Evolutionary conservation across 2,329 filamentous ascomycete species (phyloP).

Genomic region (Fusarium sulawesiense): DNA sequence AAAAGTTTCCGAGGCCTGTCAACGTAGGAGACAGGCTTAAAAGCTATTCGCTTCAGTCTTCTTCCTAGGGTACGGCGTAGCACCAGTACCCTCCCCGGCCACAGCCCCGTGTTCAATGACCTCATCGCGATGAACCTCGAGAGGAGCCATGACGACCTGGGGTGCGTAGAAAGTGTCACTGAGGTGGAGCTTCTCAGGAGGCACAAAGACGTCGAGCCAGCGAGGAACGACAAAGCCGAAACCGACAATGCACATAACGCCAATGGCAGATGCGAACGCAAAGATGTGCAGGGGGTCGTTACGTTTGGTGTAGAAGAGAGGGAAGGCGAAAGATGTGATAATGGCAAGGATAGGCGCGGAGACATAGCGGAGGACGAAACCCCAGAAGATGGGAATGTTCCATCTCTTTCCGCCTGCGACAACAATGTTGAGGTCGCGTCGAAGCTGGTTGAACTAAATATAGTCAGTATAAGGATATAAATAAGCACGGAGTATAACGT

Average conservation of each 20-base stretch:
- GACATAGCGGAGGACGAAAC: background rate
- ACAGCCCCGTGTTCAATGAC: background rate
- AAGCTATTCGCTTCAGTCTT: background rate
- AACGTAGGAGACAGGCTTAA: background rate
- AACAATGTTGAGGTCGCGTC: background rate
- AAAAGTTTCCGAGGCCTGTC: background rate
- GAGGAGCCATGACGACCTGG: background rate
- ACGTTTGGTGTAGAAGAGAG: background rate
- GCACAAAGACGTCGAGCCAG: background rate
- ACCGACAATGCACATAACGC: background rate
- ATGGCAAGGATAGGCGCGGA: background rate
- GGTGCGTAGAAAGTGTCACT: background rate
- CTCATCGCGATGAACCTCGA: background rate
- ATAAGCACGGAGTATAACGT: accelerated
- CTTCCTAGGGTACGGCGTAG: background rate
- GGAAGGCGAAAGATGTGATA: background rate
- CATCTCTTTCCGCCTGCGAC: background rate
- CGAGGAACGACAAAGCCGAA: background rate
- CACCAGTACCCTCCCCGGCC: background rate
- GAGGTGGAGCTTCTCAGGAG: background rate
- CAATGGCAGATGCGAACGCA: accelerated
- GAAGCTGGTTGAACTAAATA: background rate
- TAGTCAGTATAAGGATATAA: background rate
- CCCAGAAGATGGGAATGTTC: background rate
- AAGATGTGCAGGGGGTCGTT: background rate